Percentiles rank a stretch among this genome's conserved stretches.
These are phyloP conservation scores for peach (Prunus persica) DNA, from an alignment of 306 rosid species.

Conservation along the genomic window DNA sequence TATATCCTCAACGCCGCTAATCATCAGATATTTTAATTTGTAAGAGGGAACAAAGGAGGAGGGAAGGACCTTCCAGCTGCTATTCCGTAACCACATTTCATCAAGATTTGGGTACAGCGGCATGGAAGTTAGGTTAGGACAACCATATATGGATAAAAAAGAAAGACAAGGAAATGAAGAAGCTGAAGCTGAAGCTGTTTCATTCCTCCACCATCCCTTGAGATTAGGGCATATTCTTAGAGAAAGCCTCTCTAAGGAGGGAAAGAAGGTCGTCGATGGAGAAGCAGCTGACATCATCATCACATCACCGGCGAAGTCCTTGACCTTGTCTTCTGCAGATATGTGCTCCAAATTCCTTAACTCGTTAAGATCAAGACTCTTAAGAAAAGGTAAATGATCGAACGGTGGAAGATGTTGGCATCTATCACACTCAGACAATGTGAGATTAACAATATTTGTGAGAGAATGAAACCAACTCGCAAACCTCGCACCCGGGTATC, in stretches of 20 bases:
- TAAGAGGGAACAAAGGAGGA: no score
- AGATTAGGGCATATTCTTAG: neutral
- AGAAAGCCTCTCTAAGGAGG: neutral
- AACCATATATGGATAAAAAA: accelerated
- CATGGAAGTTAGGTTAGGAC: no score
- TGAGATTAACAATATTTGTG: neutral
- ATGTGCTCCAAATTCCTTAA: neutral
- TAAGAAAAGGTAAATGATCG: constrained; percentile 16
- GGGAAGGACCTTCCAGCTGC: no score
- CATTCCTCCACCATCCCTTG: constrained; percentile 24
- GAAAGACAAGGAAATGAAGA: no score
- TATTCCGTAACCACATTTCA: accelerated
- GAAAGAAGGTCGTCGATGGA: constrained; percentile 13
- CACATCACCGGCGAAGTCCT: neutral
- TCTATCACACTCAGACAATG: accelerated
- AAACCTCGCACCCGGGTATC: neutral
- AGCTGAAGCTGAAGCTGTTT: no score
- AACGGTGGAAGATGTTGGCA: constrained; percentile 1
- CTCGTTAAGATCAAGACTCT: accelerated
- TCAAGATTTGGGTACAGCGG: no score
- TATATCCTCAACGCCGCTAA: no score
- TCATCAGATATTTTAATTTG: no score
- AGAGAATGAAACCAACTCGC: constrained; percentile 16
- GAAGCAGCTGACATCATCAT: no score
- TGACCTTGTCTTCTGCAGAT: neutral